Percentiles rank a stretch among this genome's conserved stretches.
These are phyloP conservation scores for Wickerhamiella kazuoi DNA, from an alignment of 805 yeast genomes.

Conservation along the genomic window DNA sequence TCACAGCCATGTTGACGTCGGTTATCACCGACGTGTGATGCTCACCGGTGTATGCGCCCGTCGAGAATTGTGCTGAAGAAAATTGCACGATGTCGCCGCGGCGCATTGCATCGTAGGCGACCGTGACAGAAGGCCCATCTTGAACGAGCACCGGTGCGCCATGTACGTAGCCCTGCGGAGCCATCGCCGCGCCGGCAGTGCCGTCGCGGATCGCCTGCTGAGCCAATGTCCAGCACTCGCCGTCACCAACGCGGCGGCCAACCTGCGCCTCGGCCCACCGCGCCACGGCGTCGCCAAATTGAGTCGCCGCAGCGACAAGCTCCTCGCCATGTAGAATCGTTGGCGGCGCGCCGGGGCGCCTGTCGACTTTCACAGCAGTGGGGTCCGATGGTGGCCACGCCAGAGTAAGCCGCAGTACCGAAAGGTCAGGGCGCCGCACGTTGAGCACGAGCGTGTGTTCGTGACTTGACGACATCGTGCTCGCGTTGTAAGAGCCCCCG, in stretches of 20 bases:
- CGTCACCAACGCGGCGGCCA: conserved; percentile 22
- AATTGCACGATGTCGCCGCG: conserved; percentile 25
- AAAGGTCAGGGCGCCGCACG: conserved; percentile 19
- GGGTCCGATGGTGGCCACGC: conserved; percentile 21
- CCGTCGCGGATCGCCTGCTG: conserved; percentile 19
- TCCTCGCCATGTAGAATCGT: conserved; percentile 17
- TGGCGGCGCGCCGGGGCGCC: conserved; percentile 27
- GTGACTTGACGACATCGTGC: conserved; percentile 10
- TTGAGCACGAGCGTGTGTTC: conserved; percentile 12
- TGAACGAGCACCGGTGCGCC: conserved; percentile 17
- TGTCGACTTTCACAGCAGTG: conserved; percentile 22
- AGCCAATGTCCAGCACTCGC: conserved; percentile 27
- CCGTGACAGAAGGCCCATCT: conserved; percentile 4
- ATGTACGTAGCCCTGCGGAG: conserved; percentile 17
- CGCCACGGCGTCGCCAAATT: conserved; percentile 21
- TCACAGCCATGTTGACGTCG: conserved; percentile 11
- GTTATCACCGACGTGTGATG: conserved; percentile 23
- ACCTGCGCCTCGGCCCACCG: conserved; percentile 19
- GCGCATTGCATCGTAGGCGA: conserved; percentile 13
- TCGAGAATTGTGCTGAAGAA: conserved; percentile 15
- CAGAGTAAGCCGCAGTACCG: conserved; percentile 17
- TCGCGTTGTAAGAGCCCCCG: conserved; percentile 14
- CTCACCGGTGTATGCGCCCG: conserved; percentile 18
- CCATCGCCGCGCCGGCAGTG: conserved; percentile 15
- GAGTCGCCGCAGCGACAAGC: conserved; percentile 13